A percentile compares a stretch with the other conserved stretches of the same genome.
phyloP scores from a whole-genome alignment of 2,329 filamentous ascomycete species.

The Penicillium sp. region DNA sequence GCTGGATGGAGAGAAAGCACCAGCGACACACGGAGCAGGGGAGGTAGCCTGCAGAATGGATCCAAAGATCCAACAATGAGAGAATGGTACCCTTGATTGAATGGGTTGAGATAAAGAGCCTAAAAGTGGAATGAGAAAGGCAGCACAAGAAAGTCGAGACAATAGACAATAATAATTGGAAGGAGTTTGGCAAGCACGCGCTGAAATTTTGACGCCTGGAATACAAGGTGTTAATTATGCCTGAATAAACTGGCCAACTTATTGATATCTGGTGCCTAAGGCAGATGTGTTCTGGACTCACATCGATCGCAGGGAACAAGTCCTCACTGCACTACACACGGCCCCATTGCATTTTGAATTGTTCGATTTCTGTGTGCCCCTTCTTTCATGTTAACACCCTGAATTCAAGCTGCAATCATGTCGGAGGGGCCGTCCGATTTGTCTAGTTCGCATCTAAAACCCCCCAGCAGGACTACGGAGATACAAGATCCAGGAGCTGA shows the following conservation, averaged over 20 bases:
- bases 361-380: constrained; percentile 9
- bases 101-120: constrained; percentile 3
- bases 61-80: constrained; percentile 7
- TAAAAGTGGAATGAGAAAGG: background rate
- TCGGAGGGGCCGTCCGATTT: constrained; percentile 38
- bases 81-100: constrained; percentile 6
- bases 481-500: constrained; percentile 57
- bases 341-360: constrained; percentile 15
- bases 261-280: constrained; percentile 22
- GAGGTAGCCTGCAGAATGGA: constrained; percentile 12
- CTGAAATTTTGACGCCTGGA: constrained; percentile 15
- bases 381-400: constrained; percentile 24
- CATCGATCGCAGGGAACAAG: constrained; percentile 30
- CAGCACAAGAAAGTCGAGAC: constrained; percentile 7
- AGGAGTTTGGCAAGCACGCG: constrained; percentile 26
- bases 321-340: constrained; percentile 24
- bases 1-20: constrained; percentile 12
- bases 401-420: constrained; percentile 29
- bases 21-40: constrained; percentile 13
- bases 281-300: constrained; percentile 31
- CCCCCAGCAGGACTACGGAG: constrained; percentile 55
- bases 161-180: constrained; percentile 21
- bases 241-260: constrained; percentile 3
- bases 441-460: constrained; percentile 48
- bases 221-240: constrained; percentile 12